Conservation (phyloP, 768 basidiomycete genomes). For the Galerina sulciceps region DNA sequence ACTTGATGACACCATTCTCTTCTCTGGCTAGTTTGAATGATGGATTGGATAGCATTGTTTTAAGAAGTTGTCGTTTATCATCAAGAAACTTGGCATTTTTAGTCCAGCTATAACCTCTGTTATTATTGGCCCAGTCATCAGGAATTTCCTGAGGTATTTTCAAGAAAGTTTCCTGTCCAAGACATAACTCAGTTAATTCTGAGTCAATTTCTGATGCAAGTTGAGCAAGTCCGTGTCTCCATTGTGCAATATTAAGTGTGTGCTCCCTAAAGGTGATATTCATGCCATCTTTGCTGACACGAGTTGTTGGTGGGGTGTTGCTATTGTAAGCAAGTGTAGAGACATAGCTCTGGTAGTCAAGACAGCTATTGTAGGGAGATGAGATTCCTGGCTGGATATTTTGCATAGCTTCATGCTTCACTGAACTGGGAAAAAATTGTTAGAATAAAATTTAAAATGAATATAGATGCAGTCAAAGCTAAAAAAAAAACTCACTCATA, state of each 20-base stretch:
- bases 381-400: conserved; percentile 4
- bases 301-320: conserved; percentile 6
- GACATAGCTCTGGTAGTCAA: conserved; percentile 14
- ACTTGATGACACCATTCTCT: neutral
- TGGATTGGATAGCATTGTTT: neutral
- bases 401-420: conserved; percentile 5
- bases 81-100: neutral
- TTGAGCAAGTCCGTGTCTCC: conserved; percentile 2
- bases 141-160: conserved; percentile 1
- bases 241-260: neutral
- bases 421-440: too few relatives aligned
- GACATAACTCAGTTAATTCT: neutral
- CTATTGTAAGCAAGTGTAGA: conserved; percentile 5
- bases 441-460: too few relatives aligned
- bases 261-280: conserved; percentile 1
- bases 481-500: too few relatives aligned
- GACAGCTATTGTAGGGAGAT: conserved; percentile 6
- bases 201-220: neutral
- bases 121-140: conserved; percentile 16
- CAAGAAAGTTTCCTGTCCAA: conserved; percentile 1
- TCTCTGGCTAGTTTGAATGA: neutral
- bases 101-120: conserved; percentile 15
- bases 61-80: neutral
- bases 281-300: conserved; percentile 9
- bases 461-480: too few relatives aligned